Conservation (phyloP, 768 basidiomycete species). For the Trametes coccinea region DNA sequence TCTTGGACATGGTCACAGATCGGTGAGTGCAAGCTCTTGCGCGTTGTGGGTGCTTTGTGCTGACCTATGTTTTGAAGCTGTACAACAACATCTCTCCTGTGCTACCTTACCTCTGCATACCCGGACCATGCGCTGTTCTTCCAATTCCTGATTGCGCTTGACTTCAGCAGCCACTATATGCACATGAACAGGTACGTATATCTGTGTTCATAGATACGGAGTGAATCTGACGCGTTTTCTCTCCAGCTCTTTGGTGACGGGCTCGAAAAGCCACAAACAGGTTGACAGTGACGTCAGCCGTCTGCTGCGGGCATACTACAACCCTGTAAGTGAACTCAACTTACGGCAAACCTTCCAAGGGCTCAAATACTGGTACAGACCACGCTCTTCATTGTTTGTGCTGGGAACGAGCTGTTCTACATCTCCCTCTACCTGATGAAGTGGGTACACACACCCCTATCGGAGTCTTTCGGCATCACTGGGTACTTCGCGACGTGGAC, state of each 20-base stretch:
- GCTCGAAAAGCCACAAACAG: slow-evolving; percentile 88
- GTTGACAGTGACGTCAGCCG: slow-evolving; percentile 91
- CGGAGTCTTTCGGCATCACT: slow-evolving; percentile 36
- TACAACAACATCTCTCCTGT: slow-evolving; percentile 92
- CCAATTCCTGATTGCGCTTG: slow-evolving; percentile 94
- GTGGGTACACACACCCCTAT: slow-evolving; percentile 74
- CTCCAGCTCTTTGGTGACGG: slow-evolving; percentile 87
- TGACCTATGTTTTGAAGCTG: slow-evolving; percentile 55
- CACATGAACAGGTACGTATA: slow-evolving; percentile 94
- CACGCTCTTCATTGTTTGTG: slow-evolving; percentile 90
- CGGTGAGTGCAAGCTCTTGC: slow-evolving; percentile 51
- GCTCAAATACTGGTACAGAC: slow-evolving; percentile 44
- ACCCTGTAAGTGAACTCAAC: slow-evolving; percentile 59
- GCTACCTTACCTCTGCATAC: slow-evolving; percentile 90
- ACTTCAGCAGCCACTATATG: slow-evolving; percentile 99
- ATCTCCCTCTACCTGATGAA: slow-evolving; percentile 93
- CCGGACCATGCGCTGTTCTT: slow-evolving; percentile 82
- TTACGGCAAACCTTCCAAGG: background rate
- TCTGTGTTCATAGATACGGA: background rate
- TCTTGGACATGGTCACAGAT: slow-evolving; percentile 99
- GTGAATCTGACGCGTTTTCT: slow-evolving; percentile 12
- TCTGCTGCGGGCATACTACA: slow-evolving; percentile 93
- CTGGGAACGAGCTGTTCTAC: slow-evolving; percentile 95
- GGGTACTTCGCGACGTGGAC: slow-evolving; percentile 48
- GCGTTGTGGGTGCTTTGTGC: background rate